phyloP scores from a whole-genome alignment of 2,329 filamentous ascomycete species.

The Colletotrichum endophyticum region DNA sequence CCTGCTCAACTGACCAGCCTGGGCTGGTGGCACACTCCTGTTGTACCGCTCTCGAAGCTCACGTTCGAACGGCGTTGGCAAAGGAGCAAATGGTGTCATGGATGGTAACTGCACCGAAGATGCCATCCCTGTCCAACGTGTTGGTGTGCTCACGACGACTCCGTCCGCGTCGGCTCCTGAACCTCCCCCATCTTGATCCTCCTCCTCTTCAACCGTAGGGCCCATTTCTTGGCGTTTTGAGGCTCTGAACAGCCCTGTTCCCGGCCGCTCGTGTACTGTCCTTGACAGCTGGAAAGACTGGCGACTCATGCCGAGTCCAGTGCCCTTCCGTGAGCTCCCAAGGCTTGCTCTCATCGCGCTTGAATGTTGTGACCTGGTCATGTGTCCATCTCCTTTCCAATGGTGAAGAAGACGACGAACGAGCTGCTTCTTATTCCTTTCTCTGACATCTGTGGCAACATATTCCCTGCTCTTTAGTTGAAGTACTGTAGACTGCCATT shows the following conservation, averaged over 20 bases:
- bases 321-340: background rate
- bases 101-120: constrained; percentile 42
- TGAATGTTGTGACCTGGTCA: background rate
- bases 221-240: background rate
- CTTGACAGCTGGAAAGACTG: constrained; percentile 10
- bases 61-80: constrained; percentile 47
- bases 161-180: background rate
- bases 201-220: constrained; percentile 7
- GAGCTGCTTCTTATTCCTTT: constrained; percentile 17
- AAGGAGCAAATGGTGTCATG: constrained; percentile 46
- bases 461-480: constrained; percentile 21
- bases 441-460: constrained; percentile 16
- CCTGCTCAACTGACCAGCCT: background rate
- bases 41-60: constrained; percentile 30
- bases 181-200: constrained; percentile 9
- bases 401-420: constrained; percentile 9
- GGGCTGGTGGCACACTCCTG: background rate
- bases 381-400: constrained; percentile 7
- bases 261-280: background rate
- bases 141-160: constrained; percentile 43
- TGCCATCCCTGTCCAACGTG: constrained; percentile 49
- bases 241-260: background rate
- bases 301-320: background rate
- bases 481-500: constrained; percentile 20
- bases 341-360: background rate